Percentiles rank a stretch among this genome's conserved stretches.
These are phyloP conservation scores for Globisporangium parvum DNA, from an alignment of 352 stramenopile genomes.

Conservation along the genomic window DNA sequence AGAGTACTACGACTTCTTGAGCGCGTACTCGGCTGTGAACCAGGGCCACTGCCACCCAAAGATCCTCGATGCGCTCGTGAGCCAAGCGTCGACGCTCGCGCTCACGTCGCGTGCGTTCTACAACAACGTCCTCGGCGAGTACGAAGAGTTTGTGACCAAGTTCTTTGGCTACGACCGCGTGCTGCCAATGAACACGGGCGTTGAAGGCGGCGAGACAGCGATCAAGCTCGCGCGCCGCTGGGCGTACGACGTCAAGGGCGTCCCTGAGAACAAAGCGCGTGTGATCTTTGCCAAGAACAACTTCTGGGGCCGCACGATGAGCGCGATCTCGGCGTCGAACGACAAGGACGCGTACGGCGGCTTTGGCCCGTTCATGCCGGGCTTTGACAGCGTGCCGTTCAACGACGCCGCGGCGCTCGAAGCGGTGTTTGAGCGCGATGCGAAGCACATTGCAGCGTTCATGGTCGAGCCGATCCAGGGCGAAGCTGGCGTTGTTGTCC, in stretches of 20 bases:
- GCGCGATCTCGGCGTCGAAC: constrained; percentile 94
- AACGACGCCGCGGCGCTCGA: constrained; percentile 91
- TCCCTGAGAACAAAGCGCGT: constrained; percentile 86
- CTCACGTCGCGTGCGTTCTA: constrained; percentile 98
- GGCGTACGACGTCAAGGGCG: constrained; percentile 97
- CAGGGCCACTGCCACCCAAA: constrained; percentile 98
- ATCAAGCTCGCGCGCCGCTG: constrained; percentile 96
- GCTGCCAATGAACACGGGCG: constrained; percentile 99
- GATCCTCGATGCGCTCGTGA: constrained; percentile 92
- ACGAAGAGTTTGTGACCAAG: constrained; percentile 95
- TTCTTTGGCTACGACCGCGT: constrained; percentile 97
- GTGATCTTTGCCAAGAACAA: constrained; percentile 98
- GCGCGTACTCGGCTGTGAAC: constrained; percentile 89
- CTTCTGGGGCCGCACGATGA: constrained; percentile 98
- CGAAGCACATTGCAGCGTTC: constrained; percentile 93
- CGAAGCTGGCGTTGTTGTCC: constrained; percentile 97
- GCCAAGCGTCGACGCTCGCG: constrained; percentile 93
- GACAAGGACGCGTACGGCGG: constrained; percentile 81
- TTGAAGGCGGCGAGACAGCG: constrained; percentile 98
- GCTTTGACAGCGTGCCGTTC: constrained; percentile 91
- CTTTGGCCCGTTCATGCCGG: constrained; percentile 98
- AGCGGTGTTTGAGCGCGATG: constrained; percentile 68
- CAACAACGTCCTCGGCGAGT: constrained; percentile 96
- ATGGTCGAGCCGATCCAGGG: constrained; percentile 99
- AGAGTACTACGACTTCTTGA: constrained; percentile 98